Base-by-base conservation (phyloP, 306 rosid species). In the Glycyrrhiza uralensis region DNA sequence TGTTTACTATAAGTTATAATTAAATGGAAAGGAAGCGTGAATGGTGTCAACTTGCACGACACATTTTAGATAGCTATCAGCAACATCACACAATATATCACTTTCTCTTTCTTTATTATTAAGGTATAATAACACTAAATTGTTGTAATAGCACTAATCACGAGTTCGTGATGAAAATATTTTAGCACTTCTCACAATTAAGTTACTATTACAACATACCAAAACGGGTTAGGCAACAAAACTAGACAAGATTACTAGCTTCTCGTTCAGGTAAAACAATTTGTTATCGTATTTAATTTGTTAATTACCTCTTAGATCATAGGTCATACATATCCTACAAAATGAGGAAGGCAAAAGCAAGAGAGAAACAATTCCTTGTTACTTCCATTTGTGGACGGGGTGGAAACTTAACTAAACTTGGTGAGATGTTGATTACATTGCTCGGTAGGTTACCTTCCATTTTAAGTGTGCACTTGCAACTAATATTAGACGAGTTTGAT, bases 381-480 rank as follows among this genome's bases (percentile, higher is more conserved):
- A n/a, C n/a, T n/a, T n/a, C n/a, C n/a, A n/a, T n/a, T n/a, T n/a
- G n/a, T n/a, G n/a, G n/a, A n/a, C n/a, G n/a, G n/a, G n/a, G n/a
- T n/a, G 4, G 29, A 4, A 58, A 44, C 33, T 9, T 4, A 71
- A 42, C 11, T 30, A 47, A 72, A 59, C 50, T 19, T 32, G 10
- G 32, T 7, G 24, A 52, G 60, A 19, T 32, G 20, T 54, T 66
- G 22, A 32, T 56, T 11, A 56, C n/a, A n/a, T n/a, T n/a, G 0
- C 13, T 71, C 64, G 46, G 78, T 68, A 50, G 84, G 76, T 33
- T 50, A 60, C 23, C 49, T 69, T 62, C 77, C 77, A 80, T 69
- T 36, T 46, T 46, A 0, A 2, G 30, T 30, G 71, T 73, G 65
- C 9, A 26, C 35, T 62, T 54, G 65, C 3, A 70, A 55, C 71